These are phyloP conservation scores for Penicillium taxi DNA, from an alignment of 495 filamentous ascomycete genomes.

Conservation along the genomic window DNA sequence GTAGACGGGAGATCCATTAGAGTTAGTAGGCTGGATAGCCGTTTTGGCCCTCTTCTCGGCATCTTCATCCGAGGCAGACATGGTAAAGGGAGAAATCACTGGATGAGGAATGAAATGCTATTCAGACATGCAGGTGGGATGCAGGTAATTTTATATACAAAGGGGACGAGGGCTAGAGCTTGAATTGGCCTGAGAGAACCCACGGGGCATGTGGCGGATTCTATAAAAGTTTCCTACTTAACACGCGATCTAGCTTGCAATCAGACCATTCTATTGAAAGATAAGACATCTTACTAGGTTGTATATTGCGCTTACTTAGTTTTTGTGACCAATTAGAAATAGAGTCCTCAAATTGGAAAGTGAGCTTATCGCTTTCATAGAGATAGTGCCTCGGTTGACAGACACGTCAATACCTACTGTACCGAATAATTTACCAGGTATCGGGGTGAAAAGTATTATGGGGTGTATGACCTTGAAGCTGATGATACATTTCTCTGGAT, in stretches of 20 bases:
- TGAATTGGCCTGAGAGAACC: not conserved
- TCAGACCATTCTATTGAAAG: constrained; percentile 5
- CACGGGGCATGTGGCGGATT: not conserved
- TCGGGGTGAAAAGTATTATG: too few relatives aligned
- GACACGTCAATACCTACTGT: too few relatives aligned
- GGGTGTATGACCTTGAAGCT: too few relatives aligned
- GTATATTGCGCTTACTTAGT: not conserved
- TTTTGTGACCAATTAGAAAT: constrained; percentile 1
- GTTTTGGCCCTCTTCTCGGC: constrained; percentile 12
- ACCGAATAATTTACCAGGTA: too few relatives aligned
- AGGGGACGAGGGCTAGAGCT: too few relatives aligned
- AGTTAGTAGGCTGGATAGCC: constrained; percentile 5
- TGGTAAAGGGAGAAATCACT: constrained; percentile 2
- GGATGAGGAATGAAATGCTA: not conserved
- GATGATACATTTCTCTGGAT: too few relatives aligned
- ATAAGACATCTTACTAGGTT: not conserved
- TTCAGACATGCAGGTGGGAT: not conserved
- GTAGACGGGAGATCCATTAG: not conserved
- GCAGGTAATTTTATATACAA: constrained; percentile 7
- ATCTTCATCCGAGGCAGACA: constrained; percentile 13
- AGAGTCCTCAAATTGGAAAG: too few relatives aligned
- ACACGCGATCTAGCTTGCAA: constrained; percentile 4
- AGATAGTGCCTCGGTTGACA: too few relatives aligned
- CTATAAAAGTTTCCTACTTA: constrained; percentile 2
- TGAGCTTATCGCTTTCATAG: too few relatives aligned